A percentile compares a stretch with the other conserved stretches of the same genome.
phyloP scores from a whole-genome alignment of 768 basidiomycete genomes.

The Psilocybe azurescens region DNA sequence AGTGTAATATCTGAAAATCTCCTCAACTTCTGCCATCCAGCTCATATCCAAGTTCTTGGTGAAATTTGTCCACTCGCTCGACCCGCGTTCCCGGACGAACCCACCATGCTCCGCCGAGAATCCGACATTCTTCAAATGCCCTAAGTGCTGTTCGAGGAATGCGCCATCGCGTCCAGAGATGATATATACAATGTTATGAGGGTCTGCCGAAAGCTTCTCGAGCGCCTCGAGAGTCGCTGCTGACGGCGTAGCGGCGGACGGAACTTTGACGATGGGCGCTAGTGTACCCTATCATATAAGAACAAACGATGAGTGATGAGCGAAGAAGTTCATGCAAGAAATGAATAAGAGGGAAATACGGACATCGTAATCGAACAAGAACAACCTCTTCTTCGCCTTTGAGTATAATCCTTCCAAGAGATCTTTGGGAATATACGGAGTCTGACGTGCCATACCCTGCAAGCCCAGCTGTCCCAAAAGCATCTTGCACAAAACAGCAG shows the following conservation, averaged over 20 bases:
- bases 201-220: conserved; percentile 72
- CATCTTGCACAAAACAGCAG: conserved; percentile 86
- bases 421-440: conserved; percentile 78
- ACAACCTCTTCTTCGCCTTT: conserved; percentile 78
- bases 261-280: conserved; percentile 95
- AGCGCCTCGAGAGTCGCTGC: conserved; percentile 77
- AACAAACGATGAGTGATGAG: conserved; percentile 6
- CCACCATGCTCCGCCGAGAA: conserved; percentile 97
- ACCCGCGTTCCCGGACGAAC: conserved; percentile 81
- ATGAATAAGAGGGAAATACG: conserved; percentile 32
- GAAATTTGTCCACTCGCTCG: conserved; percentile 79
- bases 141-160: conserved; percentile 92
- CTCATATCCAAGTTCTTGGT: conserved; percentile 95
- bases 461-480: conserved; percentile 81
- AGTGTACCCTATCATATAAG: conserved; percentile 76
- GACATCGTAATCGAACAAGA: conserved; percentile 97
- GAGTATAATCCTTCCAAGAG: conserved; percentile 66
- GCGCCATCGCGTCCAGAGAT: conserved; percentile 95
- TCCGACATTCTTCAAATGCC: conserved; percentile 80
- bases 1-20: conserved; percentile 96
- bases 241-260: conserved; percentile 86
- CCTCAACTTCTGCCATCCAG: conserved; percentile 95
- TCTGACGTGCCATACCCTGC: conserved; percentile 81
- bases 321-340: background rate
- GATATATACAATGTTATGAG: conserved; percentile 93